phyloP scores from a whole-genome alignment of 495 filamentous ascomycete genomes.

The Trichoderma orchidacearum region DNA sequence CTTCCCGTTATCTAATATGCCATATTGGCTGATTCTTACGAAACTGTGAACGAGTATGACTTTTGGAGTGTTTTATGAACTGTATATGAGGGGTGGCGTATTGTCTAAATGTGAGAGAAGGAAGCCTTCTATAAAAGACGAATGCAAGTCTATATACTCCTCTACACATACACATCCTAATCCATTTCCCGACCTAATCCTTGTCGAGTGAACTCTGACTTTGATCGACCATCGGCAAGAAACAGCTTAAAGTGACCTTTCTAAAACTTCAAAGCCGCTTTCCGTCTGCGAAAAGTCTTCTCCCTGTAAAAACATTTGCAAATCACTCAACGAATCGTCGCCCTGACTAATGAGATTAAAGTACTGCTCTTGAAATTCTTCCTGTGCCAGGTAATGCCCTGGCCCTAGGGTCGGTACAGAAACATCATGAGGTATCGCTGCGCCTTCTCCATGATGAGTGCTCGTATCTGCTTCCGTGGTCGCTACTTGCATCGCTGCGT shows the following conservation, averaged over 20 bases:
- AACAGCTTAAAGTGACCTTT: background rate
- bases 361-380: conserved; percentile 1
- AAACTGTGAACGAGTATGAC: background rate
- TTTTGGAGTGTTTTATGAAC: background rate
- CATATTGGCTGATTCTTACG: background rate
- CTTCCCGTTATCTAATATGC: background rate
- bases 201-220: too few relatives aligned
- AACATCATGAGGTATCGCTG: background rate
- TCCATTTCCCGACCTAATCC: background rate
- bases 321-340: background rate
- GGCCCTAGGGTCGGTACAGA: background rate
- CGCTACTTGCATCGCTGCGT: background rate
- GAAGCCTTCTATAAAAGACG: background rate
- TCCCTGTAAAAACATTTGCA: background rate
- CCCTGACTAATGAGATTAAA: background rate
- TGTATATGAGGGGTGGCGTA: background rate
- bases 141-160: background rate
- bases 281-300: background rate
- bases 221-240: background rate
- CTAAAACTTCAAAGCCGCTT: background rate
- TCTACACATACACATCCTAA: background rate
- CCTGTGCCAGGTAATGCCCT: background rate
- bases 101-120: background rate
- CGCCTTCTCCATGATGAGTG: background rate
- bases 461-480: background rate